A percentile compares a stretch with the other conserved stretches of the same genome.
Conservation (phyloP, 441 rosid genomes). For the Brassica hybrid region DNA sequence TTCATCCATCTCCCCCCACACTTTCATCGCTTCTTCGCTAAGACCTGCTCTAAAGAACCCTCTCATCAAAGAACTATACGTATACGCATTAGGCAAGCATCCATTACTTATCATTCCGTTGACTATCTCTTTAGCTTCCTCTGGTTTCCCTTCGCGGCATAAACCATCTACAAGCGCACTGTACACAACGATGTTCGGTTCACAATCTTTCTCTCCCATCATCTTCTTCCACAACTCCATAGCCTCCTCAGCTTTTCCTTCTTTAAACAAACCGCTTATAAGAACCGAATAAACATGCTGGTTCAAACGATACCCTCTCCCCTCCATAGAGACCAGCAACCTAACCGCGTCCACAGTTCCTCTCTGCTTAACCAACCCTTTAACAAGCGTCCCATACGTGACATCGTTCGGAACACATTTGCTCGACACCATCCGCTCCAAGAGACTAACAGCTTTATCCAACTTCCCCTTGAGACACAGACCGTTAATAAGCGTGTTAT, state of each 20-base stretch:
- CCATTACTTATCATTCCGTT: slow-evolving; percentile 63
- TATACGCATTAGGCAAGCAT: slow-evolving; percentile 74
- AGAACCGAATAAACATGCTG: slow-evolving; percentile 71
- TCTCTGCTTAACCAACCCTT: slow-evolving; percentile 83
- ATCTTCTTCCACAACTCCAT: slow-evolving; percentile 67
- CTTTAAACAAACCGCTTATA: slow-evolving; percentile 80
- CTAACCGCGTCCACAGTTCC: slow-evolving; percentile 60
- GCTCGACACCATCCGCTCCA: slow-evolving; percentile 74
- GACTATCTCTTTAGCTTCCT: slow-evolving; percentile 69
- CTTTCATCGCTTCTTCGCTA: slow-evolving; percentile 66
- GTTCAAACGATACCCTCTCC: slow-evolving; percentile 65
- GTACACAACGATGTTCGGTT: slow-evolving; percentile 65
- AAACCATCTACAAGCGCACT: slow-evolving; percentile 81
- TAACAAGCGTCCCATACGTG: slow-evolving; percentile 79
- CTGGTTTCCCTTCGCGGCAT: slow-evolving; percentile 67
- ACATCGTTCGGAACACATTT: slow-evolving; percentile 82
- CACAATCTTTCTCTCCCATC: slow-evolving; percentile 62
- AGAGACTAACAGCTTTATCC: slow-evolving; percentile 85
- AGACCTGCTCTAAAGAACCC: slow-evolving; percentile 72
- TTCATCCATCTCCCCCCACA: slow-evolving; percentile 75
- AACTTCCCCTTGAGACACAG: slow-evolving; percentile 80
- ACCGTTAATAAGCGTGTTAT: slow-evolving; percentile 88
- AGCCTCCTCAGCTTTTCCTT: slow-evolving; percentile 69
- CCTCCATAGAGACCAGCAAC: slow-evolving; percentile 67
- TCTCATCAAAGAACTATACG: slow-evolving; percentile 89